Conservation (phyloP, 2,329 filamentous ascomycete genomes). For the Exophiala lecanii-corni region DNA sequence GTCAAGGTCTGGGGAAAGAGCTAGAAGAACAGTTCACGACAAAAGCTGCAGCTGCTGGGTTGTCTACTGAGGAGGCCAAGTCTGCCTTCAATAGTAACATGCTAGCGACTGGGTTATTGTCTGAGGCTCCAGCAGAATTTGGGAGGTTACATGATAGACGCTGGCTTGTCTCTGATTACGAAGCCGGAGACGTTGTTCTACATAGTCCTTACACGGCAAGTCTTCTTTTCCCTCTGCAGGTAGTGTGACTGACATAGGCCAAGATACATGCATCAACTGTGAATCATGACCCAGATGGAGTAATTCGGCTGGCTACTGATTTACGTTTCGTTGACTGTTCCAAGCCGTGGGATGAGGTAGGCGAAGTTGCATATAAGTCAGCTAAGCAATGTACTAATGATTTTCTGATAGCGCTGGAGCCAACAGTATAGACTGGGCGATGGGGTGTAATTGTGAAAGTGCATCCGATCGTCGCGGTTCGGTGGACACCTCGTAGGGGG, state of each 20-base stretch:
- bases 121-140: background rate
- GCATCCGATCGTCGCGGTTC: too few relatives aligned
- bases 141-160: background rate
- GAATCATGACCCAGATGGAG: background rate
- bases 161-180: background rate
- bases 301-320: background rate
- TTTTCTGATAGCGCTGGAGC: too few relatives aligned
- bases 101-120: slow-evolving; percentile 26
- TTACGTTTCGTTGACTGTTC: background rate
- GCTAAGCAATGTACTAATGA: too few relatives aligned
- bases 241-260: too few relatives aligned
- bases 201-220: background rate
- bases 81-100: slow-evolving; percentile 56
- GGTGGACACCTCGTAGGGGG: too few relatives aligned
- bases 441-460: too few relatives aligned
- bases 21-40: slow-evolving; percentile 48
- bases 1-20: slow-evolving; percentile 44
- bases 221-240: too few relatives aligned
- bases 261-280: background rate
- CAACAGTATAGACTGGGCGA: too few relatives aligned
- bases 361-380: too few relatives aligned
- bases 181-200: background rate
- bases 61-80: slow-evolving; percentile 50
- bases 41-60: slow-evolving; percentile 45
- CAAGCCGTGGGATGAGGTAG: too few relatives aligned